phyloP scores from a whole-genome alignment of 768 basidiomycete species.

The Mycena filopes region DNA sequence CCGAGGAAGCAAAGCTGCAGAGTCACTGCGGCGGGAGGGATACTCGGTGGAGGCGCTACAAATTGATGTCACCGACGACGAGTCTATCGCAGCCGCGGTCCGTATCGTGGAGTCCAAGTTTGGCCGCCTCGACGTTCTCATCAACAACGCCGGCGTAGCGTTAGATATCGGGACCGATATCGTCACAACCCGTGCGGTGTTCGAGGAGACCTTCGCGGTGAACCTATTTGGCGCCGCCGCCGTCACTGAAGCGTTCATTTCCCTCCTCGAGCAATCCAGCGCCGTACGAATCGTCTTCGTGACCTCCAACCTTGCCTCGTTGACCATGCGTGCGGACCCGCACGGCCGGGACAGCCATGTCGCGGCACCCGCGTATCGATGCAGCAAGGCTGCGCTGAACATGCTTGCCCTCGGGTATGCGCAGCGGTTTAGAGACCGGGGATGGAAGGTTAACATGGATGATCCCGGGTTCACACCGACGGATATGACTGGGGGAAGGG shows the following conservation, averaged over 20 bases:
- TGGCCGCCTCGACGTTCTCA: conserved; percentile 15
- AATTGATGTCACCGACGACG: conserved; percentile 16
- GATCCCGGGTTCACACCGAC: conserved; percentile 26
- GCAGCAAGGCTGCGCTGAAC: conserved; percentile 26
- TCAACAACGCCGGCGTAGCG: conserved; percentile 17
- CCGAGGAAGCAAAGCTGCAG: conserved; percentile 1
- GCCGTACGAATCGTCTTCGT: conserved; percentile 22
- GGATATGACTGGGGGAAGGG: conserved; percentile 9
- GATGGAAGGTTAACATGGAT: conserved; percentile 23
- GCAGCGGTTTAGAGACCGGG: conserved; percentile 6
- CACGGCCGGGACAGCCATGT: conserved; percentile 1
- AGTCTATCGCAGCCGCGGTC: conserved; percentile 18
- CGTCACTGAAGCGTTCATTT: conserved; percentile 15
- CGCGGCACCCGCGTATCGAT: conserved; percentile 1
- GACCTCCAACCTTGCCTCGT: conserved; percentile 15
- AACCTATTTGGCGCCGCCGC: conserved; percentile 16
- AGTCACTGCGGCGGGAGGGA: neutral
- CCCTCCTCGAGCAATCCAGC: conserved; percentile 15
- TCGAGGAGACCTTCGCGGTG: conserved; percentile 18
- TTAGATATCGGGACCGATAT: neutral
- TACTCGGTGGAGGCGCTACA: conserved; percentile 11
- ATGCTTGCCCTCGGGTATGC: conserved; percentile 24
- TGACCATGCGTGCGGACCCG: conserved; percentile 14
- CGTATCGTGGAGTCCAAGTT: conserved; percentile 5
- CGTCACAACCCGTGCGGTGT: neutral